phyloP scores from a whole-genome alignment of 768 basidiomycete genomes.

The Imleria badia region DNA sequence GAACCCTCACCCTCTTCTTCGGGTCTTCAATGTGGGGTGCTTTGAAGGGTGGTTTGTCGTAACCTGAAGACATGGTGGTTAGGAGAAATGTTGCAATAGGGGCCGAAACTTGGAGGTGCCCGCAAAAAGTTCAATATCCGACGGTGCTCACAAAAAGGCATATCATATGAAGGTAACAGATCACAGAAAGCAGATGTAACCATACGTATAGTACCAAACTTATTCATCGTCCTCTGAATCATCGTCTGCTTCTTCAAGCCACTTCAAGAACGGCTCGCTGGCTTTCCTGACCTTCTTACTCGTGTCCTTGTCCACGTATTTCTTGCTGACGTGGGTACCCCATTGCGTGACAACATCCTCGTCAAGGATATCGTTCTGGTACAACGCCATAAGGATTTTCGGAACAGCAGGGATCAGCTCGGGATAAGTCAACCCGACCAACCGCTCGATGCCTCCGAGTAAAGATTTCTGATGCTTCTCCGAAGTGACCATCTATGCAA shows the following conservation, averaged over 20 bases:
- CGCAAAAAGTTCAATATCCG: background rate
- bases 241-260: constrained; percentile 88
- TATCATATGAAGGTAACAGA: constrained; percentile 12
- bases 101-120: background rate
- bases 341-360: constrained; percentile 89
- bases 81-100: background rate
- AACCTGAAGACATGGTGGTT: constrained; percentile 16
- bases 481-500: constrained; percentile 71
- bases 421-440: constrained; percentile 73
- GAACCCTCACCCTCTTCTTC: constrained; percentile 51
- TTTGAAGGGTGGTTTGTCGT: constrained; percentile 35
- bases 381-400: constrained; percentile 92
- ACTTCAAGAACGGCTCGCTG: constrained; percentile 94
- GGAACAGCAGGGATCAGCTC: constrained; percentile 72
- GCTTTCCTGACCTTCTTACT: constrained; percentile 97
- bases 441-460: constrained; percentile 89
- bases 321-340: constrained; percentile 96
- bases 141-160: background rate
- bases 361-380: constrained; percentile 89
- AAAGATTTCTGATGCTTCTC: constrained; percentile 97
- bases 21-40: constrained; percentile 48
- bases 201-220: background rate
- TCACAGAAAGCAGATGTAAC: constrained; percentile 6
- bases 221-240: constrained; percentile 42
- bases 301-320: constrained; percentile 92